Evolutionary conservation across 192 early-diverging fungal genomes (phyloP), one percentile per base, ranked within the genome.

Genomic region (Coemansia sp.): DNA sequence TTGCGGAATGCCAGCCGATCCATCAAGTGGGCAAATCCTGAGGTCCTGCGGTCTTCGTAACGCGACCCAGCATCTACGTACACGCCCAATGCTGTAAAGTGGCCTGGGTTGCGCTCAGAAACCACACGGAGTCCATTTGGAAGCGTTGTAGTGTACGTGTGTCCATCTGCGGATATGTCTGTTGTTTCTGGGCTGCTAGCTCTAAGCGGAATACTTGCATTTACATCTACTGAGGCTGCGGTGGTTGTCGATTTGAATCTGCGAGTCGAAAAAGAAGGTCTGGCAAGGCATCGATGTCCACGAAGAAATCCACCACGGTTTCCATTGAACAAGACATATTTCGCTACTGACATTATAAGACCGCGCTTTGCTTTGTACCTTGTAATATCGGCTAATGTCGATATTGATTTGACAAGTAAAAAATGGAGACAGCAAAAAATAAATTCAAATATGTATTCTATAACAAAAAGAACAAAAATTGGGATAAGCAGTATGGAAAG

Each of bases 1-100:
- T 86, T 89, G 86, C 97, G 97, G 85, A 99, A 99, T 0, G 97
- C 91, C 74, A 96, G 74, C 40, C 94, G 89, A 85, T 97, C 95
- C 61, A 97, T 79, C 69, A 99, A 74, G 82, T 99, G 95, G 10
- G 87, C 86, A 9, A 87, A 88, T 15, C 95, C 97, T 0, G 85
- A 72, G 19, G 89, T 92, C 8, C 63, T 41, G 2, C 71, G 70
- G 18, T 88, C 89, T 72, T 99, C 97, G 69, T 92, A 92, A 56
- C 94, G 86, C 61, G 93, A 91, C 18, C 97, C 97, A 1, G 93
- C 92, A 71, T 97, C 91, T 6, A 97, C 87, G 69, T 94, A 94
- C 6, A 96, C 90, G 23, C 97, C 97, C 10, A 94, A 75, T 3
- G 93, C 89, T 0, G 90, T 88, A 83, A 99, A 99, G 70, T 99